Base-by-base conservation (phyloP, 208 protist genomes). In the Endotrypanum monterogeii region DNA sequence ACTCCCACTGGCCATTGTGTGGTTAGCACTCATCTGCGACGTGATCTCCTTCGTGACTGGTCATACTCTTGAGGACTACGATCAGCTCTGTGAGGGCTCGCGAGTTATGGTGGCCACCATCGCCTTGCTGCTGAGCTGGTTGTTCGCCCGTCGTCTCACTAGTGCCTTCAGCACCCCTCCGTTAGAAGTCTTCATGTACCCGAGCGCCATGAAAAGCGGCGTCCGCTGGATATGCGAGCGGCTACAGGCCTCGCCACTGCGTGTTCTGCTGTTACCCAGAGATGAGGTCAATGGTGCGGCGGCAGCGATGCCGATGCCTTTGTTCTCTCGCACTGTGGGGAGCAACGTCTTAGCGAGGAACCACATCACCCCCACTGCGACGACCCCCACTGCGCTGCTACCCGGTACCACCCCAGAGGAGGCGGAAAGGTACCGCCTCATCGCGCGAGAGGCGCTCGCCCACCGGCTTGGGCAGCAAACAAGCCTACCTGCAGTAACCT, bases 361-460 rank as follows among this genome's bases (percentile, higher is more conserved):
- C 56, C 0, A 12, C 14, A 18, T 3, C 28, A 23, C 69, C 44
- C 41, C 56, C 16, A 30, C 35, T 50, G 51, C 18, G 18, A 25
- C 58, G 25, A 37, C 46, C 41, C 25, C 55, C 44, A 71, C 70
- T 9, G 54, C 68, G 71, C 70, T 86, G 44, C 83, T 95, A 39
- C 91, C 91, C 2, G 91, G 89, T 14, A 92, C 91, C 3, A 92
- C 89, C 1, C 78, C 79, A 18, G 91, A 86, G 67, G 91, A 95
- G n/a, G 91, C 91, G 28, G 83, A 95, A 62, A 85, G 91, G 18
- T 88, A 85, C 28, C 86, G 91, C 39, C 79, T 84, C 35, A 85
- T 92, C 60, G 91, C 88, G 9, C 79, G 92, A 18, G 85, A 84
- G 28, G 91, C 91, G 11, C 87, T 95, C 32, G 71, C 78, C 28